Percentiles rank a stretch among this genome's conserved stretches.
phyloP scores from a whole-genome alignment of 768 basidiomycete genomes.

The Russula compacta region DNA sequence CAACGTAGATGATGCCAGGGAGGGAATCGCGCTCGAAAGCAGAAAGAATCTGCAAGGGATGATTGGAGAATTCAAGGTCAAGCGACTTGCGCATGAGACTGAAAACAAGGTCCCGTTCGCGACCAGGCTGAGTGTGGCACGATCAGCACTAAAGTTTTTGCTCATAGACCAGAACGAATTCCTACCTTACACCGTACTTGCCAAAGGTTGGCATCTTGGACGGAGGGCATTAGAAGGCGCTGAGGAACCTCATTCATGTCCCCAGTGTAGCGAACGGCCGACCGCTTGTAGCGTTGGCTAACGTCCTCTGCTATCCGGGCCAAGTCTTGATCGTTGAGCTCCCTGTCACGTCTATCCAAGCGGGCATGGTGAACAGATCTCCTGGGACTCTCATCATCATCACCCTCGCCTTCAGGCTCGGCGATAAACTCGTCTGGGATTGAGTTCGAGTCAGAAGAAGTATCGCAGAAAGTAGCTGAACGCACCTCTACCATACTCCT shows the following conservation, averaged over 20 bases:
- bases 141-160: neutral
- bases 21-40: slow-evolving; percentile 95
- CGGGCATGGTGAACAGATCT: slow-evolving; percentile 56
- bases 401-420: slow-evolving; percentile 48
- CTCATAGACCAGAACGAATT: neutral
- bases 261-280: slow-evolving; percentile 70
- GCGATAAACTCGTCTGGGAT: slow-evolving; percentile 62
- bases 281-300: slow-evolving; percentile 65
- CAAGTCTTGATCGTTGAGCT: slow-evolving; percentile 68
- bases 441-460: slow-evolving; percentile 5
- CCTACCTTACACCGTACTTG: slow-evolving; percentile 86
- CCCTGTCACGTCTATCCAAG: slow-evolving; percentile 60
- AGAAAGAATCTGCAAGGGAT: slow-evolving; percentile 79
- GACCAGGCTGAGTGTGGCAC: slow-evolving; percentile 52
- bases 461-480: neutral
- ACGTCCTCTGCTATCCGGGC: slow-evolving; percentile 79
- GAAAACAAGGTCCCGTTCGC: slow-evolving; percentile 88
- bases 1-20: slow-evolving; percentile 93
- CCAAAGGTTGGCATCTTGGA: slow-evolving; percentile 94
- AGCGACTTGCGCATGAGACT: slow-evolving; percentile 92
- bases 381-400: slow-evolving; percentile 46
- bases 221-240: slow-evolving; percentile 89
- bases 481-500: slow-evolving; percentile 49
- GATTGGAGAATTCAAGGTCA: slow-evolving; percentile 67
- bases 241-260: slow-evolving; percentile 94